These are phyloP conservation scores for Boletus rufocinnamomeus DNA, from an alignment of 768 basidiomycete species.

Conservation along the genomic window DNA sequence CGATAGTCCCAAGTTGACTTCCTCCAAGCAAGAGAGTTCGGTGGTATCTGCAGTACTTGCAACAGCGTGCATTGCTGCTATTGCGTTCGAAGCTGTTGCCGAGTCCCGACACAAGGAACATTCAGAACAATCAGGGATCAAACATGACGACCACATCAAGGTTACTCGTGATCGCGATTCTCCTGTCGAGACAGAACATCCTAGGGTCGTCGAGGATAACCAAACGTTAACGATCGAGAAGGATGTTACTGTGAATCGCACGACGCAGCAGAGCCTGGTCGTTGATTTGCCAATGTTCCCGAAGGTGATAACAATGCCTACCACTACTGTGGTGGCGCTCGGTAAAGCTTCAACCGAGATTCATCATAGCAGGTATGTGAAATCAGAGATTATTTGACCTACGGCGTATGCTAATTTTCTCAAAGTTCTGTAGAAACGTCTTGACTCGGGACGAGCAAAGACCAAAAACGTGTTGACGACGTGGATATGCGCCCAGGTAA, in stretches of 20 bases:
- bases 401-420: background rate
- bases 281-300: background rate
- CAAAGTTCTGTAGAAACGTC: background rate
- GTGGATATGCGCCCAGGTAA: constrained; percentile 3
- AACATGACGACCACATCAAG: no score
- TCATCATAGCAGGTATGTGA: constrained; percentile 1
- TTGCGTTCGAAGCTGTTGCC: no score
- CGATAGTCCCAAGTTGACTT: no score
- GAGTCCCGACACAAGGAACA: no score
- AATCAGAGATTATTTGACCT: background rate
- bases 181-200: no score
- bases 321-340: background rate
- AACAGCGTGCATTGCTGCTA: no score
- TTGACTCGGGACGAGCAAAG: background rate
- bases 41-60: no score
- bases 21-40: no score
- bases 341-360: background rate
- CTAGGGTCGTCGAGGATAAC: background rate
- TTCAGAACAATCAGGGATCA: no score
- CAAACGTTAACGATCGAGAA: background rate
- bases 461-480: background rate
- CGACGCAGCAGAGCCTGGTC: background rate
- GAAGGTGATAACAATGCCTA: background rate
- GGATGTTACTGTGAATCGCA: background rate
- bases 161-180: no score